These are phyloP conservation scores for Vanrija pseudolonga DNA, from an alignment of 1,284 basidiomycete species.

Conservation along the genomic window DNA sequence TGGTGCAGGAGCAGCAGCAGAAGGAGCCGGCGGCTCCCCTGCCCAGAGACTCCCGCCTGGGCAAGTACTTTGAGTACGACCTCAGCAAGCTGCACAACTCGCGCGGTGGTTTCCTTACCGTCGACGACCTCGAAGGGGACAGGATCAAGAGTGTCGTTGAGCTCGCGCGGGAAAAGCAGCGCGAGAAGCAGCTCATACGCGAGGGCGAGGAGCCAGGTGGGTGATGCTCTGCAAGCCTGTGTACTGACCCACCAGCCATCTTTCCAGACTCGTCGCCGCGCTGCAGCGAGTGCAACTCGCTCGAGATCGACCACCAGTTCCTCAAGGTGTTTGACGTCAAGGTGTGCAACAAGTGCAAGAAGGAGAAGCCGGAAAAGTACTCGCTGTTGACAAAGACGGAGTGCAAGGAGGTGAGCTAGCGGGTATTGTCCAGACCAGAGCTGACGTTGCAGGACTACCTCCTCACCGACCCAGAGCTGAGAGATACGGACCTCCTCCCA, in stretches of 20 bases:
- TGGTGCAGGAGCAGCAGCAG: conserved; percentile 31
- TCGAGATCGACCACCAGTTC: conserved; percentile 80
- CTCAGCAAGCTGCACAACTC: conserved; percentile 91
- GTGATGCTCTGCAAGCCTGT: conserved; percentile 4
- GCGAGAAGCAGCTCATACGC: conserved; percentile 63
- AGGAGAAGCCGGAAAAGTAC: conserved; percentile 84
- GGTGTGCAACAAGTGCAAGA: conserved; percentile 87
- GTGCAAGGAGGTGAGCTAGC: conserved; percentile 74
- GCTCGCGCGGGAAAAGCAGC: conserved; percentile 64
- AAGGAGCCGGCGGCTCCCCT: conserved; percentile 27
- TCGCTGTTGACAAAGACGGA: conserved; percentile 97
- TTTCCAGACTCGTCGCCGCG: conserved; percentile 67
- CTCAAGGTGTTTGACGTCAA: conserved; percentile 71
- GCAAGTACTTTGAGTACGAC: conserved; percentile 91
- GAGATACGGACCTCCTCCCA: conserved; percentile 85
- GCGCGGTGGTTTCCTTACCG: conserved; percentile 75
- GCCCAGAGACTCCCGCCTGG: conserved; percentile 43
- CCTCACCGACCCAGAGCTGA: conserved; percentile 84
- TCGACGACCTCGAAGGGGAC: conserved; percentile 57
- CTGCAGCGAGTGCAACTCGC: conserved; percentile 73
- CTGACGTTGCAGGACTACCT: conserved; percentile 67
- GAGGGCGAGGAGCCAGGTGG: conserved; percentile 67
- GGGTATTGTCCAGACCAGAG: background rate
- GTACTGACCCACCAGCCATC: conserved; percentile 27
- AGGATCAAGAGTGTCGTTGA: conserved; percentile 61